Base-by-base conservation (phyloP, 192 early-diverging fungal species). In the Linnemannia exigua region DNA sequence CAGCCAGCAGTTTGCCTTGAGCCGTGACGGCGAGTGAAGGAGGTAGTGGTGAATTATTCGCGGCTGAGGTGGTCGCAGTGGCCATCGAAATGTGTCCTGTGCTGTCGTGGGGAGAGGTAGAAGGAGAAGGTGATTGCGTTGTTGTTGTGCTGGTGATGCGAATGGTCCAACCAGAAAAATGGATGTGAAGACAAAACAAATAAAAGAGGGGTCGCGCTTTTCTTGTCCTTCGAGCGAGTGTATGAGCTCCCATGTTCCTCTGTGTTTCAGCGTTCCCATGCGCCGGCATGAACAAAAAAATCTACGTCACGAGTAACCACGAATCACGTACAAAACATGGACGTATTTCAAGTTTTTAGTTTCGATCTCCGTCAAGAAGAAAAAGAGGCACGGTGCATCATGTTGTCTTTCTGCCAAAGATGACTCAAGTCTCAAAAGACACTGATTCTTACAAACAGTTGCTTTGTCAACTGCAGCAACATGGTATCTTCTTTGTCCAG, bases 1-100 rank as follows among this genome's bases (percentile, higher is more conserved):
- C 70, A 16, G 67, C 74, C 9, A 86, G 38, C 48, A 86, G 58
- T 25, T 52, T 82, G 9, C 72, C 69, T 38, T 44, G 75, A 37
- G 81, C 58, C 38, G 81, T 77, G 71, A 73, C 61, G 44, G 70
- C 19, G 41, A 51, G 48, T 76, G 75, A 16, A 6, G 17, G 31
- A 67, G 31, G 70, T 44, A 41, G 70, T 22, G 5, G 63, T 48
- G 38, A 70, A 63, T 63, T 63, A 15, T n/a, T 25, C 28, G 19
- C 54, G 46, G 48, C 66, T 58, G 36, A 38, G 17, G 31, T 73
- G 20, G 70, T 44, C 20, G 78, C 17, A 25, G 63, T 48, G 38
- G 78, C 46, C 75, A 67, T 68, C 47, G 61, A 48, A n/a, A 31
- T 31, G 58, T 63, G 58, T 63, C 58, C 50, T 54, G 72, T 36